Base-by-base conservation (phyloP, 164 flowering plant genomes). In the Vitis riparia region DNA sequence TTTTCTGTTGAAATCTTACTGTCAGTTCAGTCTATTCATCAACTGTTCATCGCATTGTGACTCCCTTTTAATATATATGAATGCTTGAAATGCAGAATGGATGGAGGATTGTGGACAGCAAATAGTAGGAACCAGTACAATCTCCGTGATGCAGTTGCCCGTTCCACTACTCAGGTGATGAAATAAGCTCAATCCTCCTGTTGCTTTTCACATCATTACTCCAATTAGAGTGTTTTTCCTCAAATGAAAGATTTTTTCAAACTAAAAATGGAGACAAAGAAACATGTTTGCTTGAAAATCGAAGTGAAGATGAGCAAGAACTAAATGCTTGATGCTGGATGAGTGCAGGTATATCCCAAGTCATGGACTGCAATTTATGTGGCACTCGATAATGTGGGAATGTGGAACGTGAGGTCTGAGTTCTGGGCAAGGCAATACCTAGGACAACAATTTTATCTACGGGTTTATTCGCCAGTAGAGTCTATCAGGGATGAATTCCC, bases 381-480 rank as follows among this genome's bases (percentile, higher is more conserved):
- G 3, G 78, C 94, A 14, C 83, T 91, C 0, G 98, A 92, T 67
- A 92, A 91, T 19, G 98, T 89, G 44, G 98, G 98, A 13, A 91
- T 91, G 96, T 92, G 98, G 98, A 89, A 92, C 80, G 52, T 92
- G 76, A 84, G 98, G 68, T 63, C 94, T 0, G 94, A 92, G 78
- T 87, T 82, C 52, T 92, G 98, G 98, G 98, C 89, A 30, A 78
- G 96, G 23, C 96, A 89, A 48, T 92, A 92, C 76, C 84, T 92
- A 0, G 98, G 98, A 49, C 98, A 92, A 64, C 98, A 92, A 62
- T 73, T 89, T n/a, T 92, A 92, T 66, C 70, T 92, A 55, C 88
- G 94, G 0, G 98, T 92, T 16, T 88, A 87, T 56, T 84, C 98
- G 1, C 62, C 79, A 0, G 81, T 84, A 17, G 79, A 77, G 10